Percentiles rank a stretch among this genome's conserved stretches.
phyloP scores from a whole-genome alignment of 1,139 yeast species.

The Kazachstania sp. region DNA sequence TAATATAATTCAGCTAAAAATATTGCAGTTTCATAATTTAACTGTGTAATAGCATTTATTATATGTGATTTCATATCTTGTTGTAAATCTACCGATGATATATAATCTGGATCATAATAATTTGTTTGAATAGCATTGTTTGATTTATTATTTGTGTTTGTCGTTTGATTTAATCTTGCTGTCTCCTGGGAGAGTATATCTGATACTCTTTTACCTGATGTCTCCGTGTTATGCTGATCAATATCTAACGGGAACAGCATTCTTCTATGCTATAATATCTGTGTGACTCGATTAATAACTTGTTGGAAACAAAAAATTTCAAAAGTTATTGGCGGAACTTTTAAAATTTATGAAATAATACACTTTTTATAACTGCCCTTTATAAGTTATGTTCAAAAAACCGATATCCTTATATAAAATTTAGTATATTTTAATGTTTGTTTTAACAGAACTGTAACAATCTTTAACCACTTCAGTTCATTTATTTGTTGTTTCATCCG shows the following conservation, averaged over 20 bases:
- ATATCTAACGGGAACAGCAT: not conserved
- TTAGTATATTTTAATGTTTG: too few species aligned
- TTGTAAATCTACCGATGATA: constrained; percentile 1
- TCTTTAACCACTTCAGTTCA: too few species aligned
- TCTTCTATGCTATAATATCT: too few species aligned
- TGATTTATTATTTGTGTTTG: not conserved
- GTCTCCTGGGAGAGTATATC: not conserved
- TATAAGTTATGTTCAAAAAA: too few species aligned
- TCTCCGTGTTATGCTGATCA: not conserved
- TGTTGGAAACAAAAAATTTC: too few species aligned
- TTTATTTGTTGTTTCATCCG: too few species aligned
- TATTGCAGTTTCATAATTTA: constrained; percentile 28
- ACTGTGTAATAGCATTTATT: constrained; percentile 18
- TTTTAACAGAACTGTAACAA: too few species aligned
- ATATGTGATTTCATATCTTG: constrained; percentile 10
- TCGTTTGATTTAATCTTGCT: not conserved
- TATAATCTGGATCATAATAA: constrained; percentile 5
- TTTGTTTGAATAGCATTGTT: not conserved
- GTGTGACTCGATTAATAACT: too few species aligned
- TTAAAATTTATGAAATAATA: too few species aligned
- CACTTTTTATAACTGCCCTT: too few species aligned
- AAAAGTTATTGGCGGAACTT: too few species aligned
- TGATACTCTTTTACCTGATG: not conserved
- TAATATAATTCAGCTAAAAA: constrained; percentile 26
- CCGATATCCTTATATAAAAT: too few species aligned